A percentile compares a stretch with the other conserved stretches of the same genome.
Conservation (phyloP, 768 basidiomycete genomes). For the Strobilomyces dryophilus region DNA sequence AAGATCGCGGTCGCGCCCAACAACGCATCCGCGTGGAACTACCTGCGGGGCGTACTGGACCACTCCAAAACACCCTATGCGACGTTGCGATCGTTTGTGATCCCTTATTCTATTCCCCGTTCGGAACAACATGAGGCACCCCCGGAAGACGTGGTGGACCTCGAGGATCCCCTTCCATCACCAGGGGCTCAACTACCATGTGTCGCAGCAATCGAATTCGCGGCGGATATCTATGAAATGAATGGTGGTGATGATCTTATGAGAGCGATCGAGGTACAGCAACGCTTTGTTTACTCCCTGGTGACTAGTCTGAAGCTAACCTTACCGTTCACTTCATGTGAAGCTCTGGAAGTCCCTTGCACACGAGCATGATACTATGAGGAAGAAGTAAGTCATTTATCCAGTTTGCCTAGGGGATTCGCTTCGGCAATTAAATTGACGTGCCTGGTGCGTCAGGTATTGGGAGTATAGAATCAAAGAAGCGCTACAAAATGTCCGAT, state of each 20-base stretch:
- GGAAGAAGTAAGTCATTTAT: constrained; percentile 58
- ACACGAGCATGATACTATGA: constrained; percentile 65
- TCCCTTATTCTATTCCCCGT: constrained; percentile 51
- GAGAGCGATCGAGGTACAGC: constrained; percentile 48
- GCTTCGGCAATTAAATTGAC: constrained; percentile 25
- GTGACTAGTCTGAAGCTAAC: constrained; percentile 5
- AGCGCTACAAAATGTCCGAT: constrained; percentile 30
- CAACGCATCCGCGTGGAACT: constrained; percentile 96
- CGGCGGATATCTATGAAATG: constrained; percentile 71
- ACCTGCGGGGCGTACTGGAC: constrained; percentile 81
- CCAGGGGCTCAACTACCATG: constrained; percentile 70
- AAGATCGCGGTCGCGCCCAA: constrained; percentile 85
- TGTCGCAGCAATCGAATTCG: constrained; percentile 75
- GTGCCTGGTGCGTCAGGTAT: constrained; percentile 44
- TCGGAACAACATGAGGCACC: constrained; percentile 22
- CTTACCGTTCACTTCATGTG: constrained; percentile 8
- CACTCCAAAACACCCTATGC: constrained; percentile 56
- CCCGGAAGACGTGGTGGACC: constrained; percentile 53
- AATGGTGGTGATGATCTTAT: constrained; percentile 45
- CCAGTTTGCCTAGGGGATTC: constrained; percentile 5
- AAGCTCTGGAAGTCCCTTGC: constrained; percentile 73
- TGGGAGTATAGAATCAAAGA: constrained; percentile 73
- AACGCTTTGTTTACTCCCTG: neutral
- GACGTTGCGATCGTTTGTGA: constrained; percentile 53
- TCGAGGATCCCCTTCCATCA: constrained; percentile 71